Percentiles rank a stretch among this genome's conserved stretches.
phyloP scores from a whole-genome alignment of 202 grass and related monocot species.

The Digitaria exilis region DNA sequence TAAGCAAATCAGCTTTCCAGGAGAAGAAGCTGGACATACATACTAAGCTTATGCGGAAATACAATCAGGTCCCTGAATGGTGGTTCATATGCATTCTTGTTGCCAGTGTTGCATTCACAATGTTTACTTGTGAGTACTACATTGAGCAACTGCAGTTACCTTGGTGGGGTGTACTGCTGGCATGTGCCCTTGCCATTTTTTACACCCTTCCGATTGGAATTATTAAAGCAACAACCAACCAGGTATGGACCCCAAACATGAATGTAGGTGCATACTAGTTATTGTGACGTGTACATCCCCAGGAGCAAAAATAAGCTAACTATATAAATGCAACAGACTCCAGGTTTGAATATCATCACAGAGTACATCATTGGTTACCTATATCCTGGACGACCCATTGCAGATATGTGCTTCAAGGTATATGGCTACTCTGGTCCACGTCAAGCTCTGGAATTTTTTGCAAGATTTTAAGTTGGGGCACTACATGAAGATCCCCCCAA shows the following conservation, averaged over 20 bases:
- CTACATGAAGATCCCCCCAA: slow-evolving; percentile 97
- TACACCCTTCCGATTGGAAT: slow-evolving; percentile 93
- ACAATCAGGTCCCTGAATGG: slow-evolving; percentile 78
- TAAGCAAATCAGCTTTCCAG: slow-evolving; percentile 85
- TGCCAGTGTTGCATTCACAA: slow-evolving; percentile 56
- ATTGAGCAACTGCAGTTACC: slow-evolving; percentile 90
- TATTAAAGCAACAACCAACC: slow-evolving; percentile 88
- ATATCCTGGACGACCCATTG: slow-evolving; percentile 80
- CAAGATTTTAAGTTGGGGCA: slow-evolving; percentile 95
- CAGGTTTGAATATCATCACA: slow-evolving; percentile 82
- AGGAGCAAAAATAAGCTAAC: not conserved
- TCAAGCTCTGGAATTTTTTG: slow-evolving; percentile 78
- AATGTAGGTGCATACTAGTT: not conserved
- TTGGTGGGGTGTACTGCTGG: slow-evolving; percentile 94
- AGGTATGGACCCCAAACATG: slow-evolving; percentile 35
- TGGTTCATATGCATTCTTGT: slow-evolving; percentile 87
- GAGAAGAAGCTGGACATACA: slow-evolving; percentile 78
- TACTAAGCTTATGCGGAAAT: slow-evolving; percentile 80
- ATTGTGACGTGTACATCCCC: not conserved
- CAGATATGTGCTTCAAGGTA: slow-evolving; percentile 96
- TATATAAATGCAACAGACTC: slow-evolving; percentile 44
- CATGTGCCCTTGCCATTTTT: slow-evolving; percentile 76
- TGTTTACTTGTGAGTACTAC: slow-evolving; percentile 88
- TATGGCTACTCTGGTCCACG: slow-evolving; percentile 85
- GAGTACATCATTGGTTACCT: slow-evolving; percentile 93